Percentiles rank a stretch among this genome's conserved stretches.
These are phyloP conservation scores for Metarhizium guizhouense DNA, from an alignment of 2,329 filamentous ascomycete genomes.

Conservation along the genomic window DNA sequence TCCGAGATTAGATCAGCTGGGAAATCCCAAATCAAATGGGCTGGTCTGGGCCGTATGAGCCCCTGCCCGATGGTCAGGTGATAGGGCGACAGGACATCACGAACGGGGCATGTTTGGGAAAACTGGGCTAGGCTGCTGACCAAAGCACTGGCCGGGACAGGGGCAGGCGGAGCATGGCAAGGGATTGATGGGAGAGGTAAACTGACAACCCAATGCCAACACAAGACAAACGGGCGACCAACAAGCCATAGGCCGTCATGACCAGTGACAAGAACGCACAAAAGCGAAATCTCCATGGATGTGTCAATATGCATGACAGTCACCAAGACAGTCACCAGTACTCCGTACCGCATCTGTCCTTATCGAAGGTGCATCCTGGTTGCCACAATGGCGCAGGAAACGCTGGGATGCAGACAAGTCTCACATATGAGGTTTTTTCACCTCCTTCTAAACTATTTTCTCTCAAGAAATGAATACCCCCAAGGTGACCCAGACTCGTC, in stretches of 20 bases:
- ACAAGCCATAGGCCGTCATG: background rate
- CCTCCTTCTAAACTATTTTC: background rate
- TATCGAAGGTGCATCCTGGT: background rate
- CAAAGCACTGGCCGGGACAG: conserved; percentile 7
- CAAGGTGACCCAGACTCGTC: background rate
- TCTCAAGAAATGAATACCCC: too few relatives aligned
- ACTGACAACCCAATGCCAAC: background rate
- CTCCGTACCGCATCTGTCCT: background rate
- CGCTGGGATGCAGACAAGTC: background rate
- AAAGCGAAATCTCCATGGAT: background rate
- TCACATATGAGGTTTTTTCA: background rate
- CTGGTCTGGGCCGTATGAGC: conserved; percentile 6
- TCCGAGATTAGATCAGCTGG: conserved; percentile 1
- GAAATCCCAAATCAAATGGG: background rate
- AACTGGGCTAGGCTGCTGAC: conserved; percentile 5
- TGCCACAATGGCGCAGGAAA: background rate
- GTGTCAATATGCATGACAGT: background rate
- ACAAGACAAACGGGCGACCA: background rate
- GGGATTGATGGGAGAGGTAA: background rate
- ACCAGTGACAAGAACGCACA: background rate
- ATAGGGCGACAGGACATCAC: conserved; percentile 5
- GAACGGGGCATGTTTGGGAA: conserved; percentile 1
- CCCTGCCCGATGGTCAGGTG: conserved; percentile 7
- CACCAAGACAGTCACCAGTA: background rate
- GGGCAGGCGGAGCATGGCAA: conserved; percentile 1